Evolutionary conservation across 345 rosid genomes (phyloP).

Genomic region (Odontarrhena argentea): DNA sequence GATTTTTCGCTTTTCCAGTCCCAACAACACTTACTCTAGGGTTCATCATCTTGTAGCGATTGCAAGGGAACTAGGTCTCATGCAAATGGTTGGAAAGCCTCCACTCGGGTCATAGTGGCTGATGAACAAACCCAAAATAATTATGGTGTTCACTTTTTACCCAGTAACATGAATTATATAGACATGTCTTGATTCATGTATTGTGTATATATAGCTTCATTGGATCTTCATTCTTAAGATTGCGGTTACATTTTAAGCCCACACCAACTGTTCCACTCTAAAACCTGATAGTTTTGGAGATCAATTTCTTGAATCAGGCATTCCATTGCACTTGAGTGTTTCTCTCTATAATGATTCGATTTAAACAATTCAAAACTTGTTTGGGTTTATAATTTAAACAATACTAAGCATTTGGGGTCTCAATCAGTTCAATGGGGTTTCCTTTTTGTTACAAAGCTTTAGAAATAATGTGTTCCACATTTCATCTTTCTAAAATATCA

Average conservation of each 20-base stretch:
- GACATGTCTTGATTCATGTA: conserved; percentile 5
- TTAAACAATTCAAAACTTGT: too few relatives aligned
- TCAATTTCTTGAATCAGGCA: too few relatives aligned
- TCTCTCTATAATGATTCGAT: too few relatives aligned
- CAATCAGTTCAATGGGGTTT: too few relatives aligned
- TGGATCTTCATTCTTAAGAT: conserved; percentile 14
- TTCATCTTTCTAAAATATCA: too few relatives aligned
- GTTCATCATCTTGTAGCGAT: conserved; percentile 62
- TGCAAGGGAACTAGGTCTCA: conserved; percentile 96
- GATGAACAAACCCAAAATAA: conserved; percentile 26
- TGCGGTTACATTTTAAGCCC: background rate
- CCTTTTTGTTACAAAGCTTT: too few relatives aligned
- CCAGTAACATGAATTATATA: conserved; percentile 2
- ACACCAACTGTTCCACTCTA: background rate
- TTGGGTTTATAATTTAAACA: too few relatives aligned
- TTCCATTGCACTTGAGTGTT: too few relatives aligned
- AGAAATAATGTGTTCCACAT: too few relatives aligned
- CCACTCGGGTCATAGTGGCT: conserved; percentile 56
- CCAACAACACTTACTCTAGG: conserved; percentile 42
- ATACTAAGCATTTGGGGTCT: too few relatives aligned
- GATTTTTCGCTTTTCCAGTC: background rate
- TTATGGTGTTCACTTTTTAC: conserved; percentile 18
- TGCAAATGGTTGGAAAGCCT: conserved; percentile 95
- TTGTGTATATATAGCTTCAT: conserved; percentile 15
- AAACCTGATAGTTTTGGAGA: too few relatives aligned